Evolutionary conservation across 257 asterid genomes (phyloP).

Genomic region (Fraxinus cuspidata): DNA sequence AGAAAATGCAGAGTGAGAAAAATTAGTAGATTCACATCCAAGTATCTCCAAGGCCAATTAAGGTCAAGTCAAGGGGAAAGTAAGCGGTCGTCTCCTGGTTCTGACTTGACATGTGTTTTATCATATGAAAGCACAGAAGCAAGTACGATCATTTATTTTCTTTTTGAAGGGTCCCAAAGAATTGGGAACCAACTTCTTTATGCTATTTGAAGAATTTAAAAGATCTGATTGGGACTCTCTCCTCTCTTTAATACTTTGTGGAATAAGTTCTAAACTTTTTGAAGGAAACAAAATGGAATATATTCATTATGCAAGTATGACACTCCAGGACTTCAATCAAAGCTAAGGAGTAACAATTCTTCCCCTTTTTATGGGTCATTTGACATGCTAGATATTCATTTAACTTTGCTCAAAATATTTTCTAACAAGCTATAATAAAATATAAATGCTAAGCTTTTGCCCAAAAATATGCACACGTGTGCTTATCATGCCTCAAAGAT

Average conservation of each 20-base stretch:
- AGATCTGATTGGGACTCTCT: slow-evolving; percentile 36
- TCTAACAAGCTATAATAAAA: neutral
- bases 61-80: slow-evolving; percentile 39
- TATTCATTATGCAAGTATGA: slow-evolving; percentile 42
- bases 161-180: slow-evolving; percentile 34
- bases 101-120: slow-evolving; percentile 39
- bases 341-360: no score
- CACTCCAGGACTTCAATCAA: slow-evolving; percentile 60
- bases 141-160: slow-evolving; percentile 33
- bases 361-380: slow-evolving; percentile 1
- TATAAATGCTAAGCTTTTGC: neutral
- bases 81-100: slow-evolving; percentile 23
- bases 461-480: slow-evolving; percentile 24
- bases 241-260: slow-evolving; percentile 44
- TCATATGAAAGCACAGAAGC: slow-evolving; percentile 36
- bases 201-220: slow-evolving; percentile 41
- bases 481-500: slow-evolving; percentile 22
- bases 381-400: neutral
- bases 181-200: slow-evolving; percentile 40
- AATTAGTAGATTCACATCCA: slow-evolving; percentile 33
- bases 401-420: neutral
- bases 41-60: slow-evolving; percentile 43
- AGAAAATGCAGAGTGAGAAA: slow-evolving; percentile 25
- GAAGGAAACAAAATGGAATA: slow-evolving; percentile 67
- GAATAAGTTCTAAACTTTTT: slow-evolving; percentile 66